A percentile compares a stretch with the other conserved stretches of the same genome.
Evolutionary conservation across 305 asterid species (phyloP).

Genomic region (Fraxinus dipetala): DNA sequence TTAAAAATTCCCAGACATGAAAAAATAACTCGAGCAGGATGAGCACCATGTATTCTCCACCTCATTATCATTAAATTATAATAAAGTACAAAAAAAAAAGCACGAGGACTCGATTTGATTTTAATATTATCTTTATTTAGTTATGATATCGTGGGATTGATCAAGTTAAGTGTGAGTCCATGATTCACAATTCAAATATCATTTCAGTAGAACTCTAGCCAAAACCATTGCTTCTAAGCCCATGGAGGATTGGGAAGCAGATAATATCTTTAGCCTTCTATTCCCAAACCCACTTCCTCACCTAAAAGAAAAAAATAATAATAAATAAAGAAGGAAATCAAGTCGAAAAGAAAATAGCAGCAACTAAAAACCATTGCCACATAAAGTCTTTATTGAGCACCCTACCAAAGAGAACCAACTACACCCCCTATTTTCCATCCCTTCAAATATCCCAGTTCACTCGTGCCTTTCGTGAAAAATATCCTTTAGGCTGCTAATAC

Average conservation of each 20-base stretch:
- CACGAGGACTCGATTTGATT: background rate
- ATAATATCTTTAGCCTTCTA: background rate
- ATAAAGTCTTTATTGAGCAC: background rate
- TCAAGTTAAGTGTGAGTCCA: background rate
- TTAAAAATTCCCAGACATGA: background rate
- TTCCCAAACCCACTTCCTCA: background rate
- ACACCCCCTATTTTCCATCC: background rate
- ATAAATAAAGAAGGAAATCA: background rate
- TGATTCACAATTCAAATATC: background rate
- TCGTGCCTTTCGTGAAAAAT: background rate
- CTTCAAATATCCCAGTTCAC: background rate
- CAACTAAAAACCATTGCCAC: background rate
- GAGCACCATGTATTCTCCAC: background rate
- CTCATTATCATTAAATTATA: background rate
- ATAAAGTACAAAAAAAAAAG: background rate
- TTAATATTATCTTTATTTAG: background rate
- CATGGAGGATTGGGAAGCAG: background rate
- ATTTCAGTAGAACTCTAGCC: background rate
- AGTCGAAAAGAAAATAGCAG: background rate
- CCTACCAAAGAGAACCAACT: background rate
- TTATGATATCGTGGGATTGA: background rate
- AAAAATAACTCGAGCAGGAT: background rate
- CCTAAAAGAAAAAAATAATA: background rate
- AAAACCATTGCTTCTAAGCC: background rate
- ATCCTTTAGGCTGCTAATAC: background rate